phyloP scores from a whole-genome alignment of 176 grass and related monocot genomes.

The Hyparrhenia diplandra region DNA sequence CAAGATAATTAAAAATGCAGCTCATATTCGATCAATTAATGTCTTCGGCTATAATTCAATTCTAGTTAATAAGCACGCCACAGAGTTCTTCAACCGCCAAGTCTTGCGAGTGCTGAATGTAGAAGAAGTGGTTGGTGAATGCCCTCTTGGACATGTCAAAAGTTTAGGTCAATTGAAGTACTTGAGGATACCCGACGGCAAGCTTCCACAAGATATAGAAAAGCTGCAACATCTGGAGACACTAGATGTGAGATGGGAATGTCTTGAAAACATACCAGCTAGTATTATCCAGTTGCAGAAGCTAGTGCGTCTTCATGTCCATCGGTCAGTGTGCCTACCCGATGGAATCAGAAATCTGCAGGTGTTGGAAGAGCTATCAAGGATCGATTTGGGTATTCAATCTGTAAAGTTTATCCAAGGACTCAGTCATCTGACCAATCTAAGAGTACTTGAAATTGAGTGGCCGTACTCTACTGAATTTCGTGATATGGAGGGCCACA shows the following conservation, averaged over 20 bases:
- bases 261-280: not conserved
- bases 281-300: not conserved
- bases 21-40: too few relatives aligned
- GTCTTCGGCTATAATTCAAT: too few relatives aligned
- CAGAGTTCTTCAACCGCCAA: too few relatives aligned
- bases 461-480: rapidly evolving
- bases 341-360: not conserved
- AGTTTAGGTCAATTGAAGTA: too few relatives aligned
- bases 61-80: too few relatives aligned
- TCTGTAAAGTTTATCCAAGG: not conserved
- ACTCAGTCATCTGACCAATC: not conserved
- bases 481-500: too few relatives aligned
- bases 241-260: not conserved
- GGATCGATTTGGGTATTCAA: rapidly evolving
- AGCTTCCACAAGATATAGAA: not conserved
- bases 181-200: too few relatives aligned
- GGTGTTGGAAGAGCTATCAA: not conserved
- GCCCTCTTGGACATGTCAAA: too few relatives aligned
- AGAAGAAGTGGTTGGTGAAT: too few relatives aligned
- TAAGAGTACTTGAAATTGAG: not conserved
- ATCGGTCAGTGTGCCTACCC: not conserved
- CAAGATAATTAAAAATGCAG: too few relatives aligned
- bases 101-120: too few relatives aligned
- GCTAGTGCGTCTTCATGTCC: too few relatives aligned
- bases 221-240: not conserved